Evolutionary conservation across 2,329 filamentous ascomycete species (phyloP).

Genomic region (Scedosporium dehoogii): DNA sequence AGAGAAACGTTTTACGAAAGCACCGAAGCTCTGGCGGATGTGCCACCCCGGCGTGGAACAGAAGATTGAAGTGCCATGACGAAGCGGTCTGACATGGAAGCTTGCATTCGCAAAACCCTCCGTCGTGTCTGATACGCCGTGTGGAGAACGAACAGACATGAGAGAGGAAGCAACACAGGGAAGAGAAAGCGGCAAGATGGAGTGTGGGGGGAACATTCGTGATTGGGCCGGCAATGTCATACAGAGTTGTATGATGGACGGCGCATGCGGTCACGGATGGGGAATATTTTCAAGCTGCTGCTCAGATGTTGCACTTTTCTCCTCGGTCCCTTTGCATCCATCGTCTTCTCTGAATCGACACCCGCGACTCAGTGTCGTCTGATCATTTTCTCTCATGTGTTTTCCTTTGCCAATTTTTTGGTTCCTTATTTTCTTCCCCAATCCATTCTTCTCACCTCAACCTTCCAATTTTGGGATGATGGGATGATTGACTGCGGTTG

Average conservation of each 20-base stretch:
- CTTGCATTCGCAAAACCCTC: not conserved
- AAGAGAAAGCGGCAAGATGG: not conserved
- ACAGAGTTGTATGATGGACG: slow-evolving; percentile 6
- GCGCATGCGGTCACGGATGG: not conserved
- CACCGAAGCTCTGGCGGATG: not conserved
- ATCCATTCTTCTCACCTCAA: not conserved
- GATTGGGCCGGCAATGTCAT: not conserved
- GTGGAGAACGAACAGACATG: not conserved
- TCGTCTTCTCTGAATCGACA: not conserved
- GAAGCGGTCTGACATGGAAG: not conserved
- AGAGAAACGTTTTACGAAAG: not conserved
- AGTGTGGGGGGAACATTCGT: not conserved
- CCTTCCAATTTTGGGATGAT: not conserved
- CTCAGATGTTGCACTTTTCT: not conserved
- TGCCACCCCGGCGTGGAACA: not conserved
- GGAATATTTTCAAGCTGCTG: not conserved
- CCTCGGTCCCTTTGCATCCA: not conserved
- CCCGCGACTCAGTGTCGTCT: not conserved
- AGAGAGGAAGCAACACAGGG: not conserved
- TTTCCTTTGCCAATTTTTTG: not conserved
- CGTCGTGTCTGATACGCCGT: not conserved
- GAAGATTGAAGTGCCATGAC: not conserved
- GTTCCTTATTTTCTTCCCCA: not conserved
- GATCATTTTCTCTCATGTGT: not conserved
- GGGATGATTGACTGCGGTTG: not conserved